Evolutionary conservation across 1,139 yeast genomes (phyloP).

Genomic region (Chernovozyma sophiae-reginae): DNA sequence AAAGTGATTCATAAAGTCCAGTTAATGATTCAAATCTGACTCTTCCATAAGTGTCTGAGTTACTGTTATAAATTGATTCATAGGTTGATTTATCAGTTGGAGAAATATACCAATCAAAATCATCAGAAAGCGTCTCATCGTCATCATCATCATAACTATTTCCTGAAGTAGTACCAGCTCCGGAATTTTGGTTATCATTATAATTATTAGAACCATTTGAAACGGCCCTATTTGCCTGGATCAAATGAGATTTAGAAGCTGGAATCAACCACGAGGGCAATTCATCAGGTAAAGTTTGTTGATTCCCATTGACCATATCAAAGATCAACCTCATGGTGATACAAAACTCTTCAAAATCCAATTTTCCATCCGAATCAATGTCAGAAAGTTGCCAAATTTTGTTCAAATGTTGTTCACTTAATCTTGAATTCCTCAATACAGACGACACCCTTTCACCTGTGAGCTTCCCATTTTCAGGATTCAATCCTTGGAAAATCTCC

Average conservation of each 20-base stretch:
- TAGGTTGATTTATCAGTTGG: constrained; percentile 80
- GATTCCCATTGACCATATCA: constrained; percentile 79
- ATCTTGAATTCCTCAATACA: constrained; percentile 83
- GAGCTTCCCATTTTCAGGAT: constrained; percentile 73
- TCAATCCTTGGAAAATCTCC: constrained; percentile 91
- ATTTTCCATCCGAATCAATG: constrained; percentile 83
- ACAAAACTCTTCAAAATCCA: constrained; percentile 97
- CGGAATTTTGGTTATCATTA: constrained; percentile 19
- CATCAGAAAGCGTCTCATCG: constrained; percentile 53
- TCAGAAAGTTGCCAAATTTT: constrained; percentile 91
- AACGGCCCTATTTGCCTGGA: constrained; percentile 75
- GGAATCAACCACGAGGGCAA: constrained; percentile 94
- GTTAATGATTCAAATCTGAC: constrained; percentile 69
- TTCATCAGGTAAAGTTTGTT: constrained; percentile 56
- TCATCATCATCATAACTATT: constrained; percentile 41
- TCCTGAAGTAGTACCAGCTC: constrained; percentile 28
- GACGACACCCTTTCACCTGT: constrained; percentile 84
- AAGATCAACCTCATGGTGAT: constrained; percentile 94
- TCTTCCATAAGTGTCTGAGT: constrained; percentile 79
- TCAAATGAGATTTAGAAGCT: constrained; percentile 76
- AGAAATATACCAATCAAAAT: constrained; percentile 94
- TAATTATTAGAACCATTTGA: constrained; percentile 24
- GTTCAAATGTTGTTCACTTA: constrained; percentile 69
- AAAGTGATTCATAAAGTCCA: constrained; percentile 64
- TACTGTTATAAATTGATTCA: constrained; percentile 71